A percentile compares a stretch with the other conserved stretches of the same genome.
Conservation (phyloP, 108 stramenopile genomes). For the Cyclotella kingstonii region DNA sequence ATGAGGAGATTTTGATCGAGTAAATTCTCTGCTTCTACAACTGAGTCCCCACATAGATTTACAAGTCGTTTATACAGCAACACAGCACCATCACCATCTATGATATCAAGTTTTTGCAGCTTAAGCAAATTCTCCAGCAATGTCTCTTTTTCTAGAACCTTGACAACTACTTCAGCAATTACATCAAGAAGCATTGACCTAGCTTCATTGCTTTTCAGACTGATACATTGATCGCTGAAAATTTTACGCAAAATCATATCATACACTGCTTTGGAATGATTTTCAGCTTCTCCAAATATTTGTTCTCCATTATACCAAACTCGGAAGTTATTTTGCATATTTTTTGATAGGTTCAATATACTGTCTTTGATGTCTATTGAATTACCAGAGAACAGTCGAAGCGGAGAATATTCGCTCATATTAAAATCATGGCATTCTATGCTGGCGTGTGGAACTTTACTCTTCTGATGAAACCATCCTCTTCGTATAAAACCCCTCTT, state of each 20-base stretch:
- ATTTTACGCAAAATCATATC: slow-evolving; percentile 8
- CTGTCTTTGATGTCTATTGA: slow-evolving; percentile 29
- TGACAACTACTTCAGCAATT: slow-evolving; percentile 8
- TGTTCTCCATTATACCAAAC: slow-evolving; percentile 43
- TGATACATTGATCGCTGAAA: slow-evolving; percentile 1
- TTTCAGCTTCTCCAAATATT: slow-evolving; percentile 32
- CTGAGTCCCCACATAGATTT: slow-evolving; percentile 46
- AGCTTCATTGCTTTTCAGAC: slow-evolving; percentile 1
- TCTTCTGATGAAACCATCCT: slow-evolving; percentile 41
- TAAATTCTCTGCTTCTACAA: slow-evolving; percentile 39
- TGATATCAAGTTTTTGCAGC: slow-evolving; percentile 57
- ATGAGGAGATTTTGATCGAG: slow-evolving; percentile 22
- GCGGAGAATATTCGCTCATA: slow-evolving; percentile 46
- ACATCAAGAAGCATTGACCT: slow-evolving; percentile 17
- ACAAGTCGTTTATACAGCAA: slow-evolving; percentile 57
- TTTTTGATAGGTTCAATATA: slow-evolving; percentile 37
- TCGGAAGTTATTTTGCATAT: slow-evolving; percentile 69
- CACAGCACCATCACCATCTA: slow-evolving; percentile 74
- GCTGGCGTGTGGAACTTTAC: slow-evolving; percentile 10
- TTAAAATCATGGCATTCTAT: slow-evolving; percentile 6
- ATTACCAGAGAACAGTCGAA: slow-evolving; percentile 58
- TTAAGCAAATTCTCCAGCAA: slow-evolving; percentile 40
- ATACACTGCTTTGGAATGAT: slow-evolving; percentile 9
- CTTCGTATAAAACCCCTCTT: slow-evolving; percentile 37
- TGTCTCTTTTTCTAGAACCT: slow-evolving; percentile 37